These are phyloP conservation scores for Botrytis fabae DNA, from an alignment of 2,329 filamentous ascomycete genomes.

Conservation along the genomic window DNA sequence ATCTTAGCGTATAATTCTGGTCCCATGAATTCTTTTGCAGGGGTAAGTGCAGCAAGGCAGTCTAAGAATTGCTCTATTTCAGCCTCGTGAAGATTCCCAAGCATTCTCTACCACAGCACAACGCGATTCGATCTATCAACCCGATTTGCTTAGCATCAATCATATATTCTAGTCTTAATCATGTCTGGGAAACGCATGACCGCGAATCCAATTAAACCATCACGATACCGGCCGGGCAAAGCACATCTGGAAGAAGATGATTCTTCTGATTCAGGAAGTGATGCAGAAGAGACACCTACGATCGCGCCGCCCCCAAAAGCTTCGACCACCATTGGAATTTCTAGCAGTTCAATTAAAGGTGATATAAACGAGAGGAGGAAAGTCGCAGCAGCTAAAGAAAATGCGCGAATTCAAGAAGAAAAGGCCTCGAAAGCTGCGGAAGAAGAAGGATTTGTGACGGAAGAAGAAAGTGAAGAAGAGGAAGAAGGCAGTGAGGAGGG, in stretches of 20 bases:
- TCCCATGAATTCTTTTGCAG: constrained; percentile 6
- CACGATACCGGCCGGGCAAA: constrained; percentile 86
- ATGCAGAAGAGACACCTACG: constrained; percentile 45
- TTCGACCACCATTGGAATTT: constrained; percentile 56
- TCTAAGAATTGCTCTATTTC: constrained; percentile 22
- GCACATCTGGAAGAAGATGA: constrained; percentile 51
- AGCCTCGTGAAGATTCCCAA: constrained; percentile 30
- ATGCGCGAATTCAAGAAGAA: constrained; percentile 49
- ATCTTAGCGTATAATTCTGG: background rate
- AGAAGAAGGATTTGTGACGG: constrained; percentile 64
- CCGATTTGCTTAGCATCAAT: background rate
- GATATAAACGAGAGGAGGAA: constrained; percentile 52
- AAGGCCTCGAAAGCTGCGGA: constrained; percentile 45
- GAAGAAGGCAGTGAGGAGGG: constrained; percentile 41
- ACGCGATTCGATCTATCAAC: background rate
- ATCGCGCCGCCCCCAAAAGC: constrained; percentile 59
- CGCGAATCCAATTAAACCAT: constrained; percentile 78
- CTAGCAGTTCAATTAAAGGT: constrained; percentile 54
- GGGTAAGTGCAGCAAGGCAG: constrained; percentile 12
- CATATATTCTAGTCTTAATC: constrained; percentile 23
- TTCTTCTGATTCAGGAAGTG: constrained; percentile 54
- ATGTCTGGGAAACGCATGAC: constrained; percentile 87
- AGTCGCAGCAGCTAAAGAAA: constrained; percentile 50
- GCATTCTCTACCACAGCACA: background rate
- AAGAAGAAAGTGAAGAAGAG: constrained; percentile 45